These are phyloP conservation scores for Achaetomiella virescens DNA, from an alignment of 495 filamentous ascomycete species.

Conservation along the genomic window DNA sequence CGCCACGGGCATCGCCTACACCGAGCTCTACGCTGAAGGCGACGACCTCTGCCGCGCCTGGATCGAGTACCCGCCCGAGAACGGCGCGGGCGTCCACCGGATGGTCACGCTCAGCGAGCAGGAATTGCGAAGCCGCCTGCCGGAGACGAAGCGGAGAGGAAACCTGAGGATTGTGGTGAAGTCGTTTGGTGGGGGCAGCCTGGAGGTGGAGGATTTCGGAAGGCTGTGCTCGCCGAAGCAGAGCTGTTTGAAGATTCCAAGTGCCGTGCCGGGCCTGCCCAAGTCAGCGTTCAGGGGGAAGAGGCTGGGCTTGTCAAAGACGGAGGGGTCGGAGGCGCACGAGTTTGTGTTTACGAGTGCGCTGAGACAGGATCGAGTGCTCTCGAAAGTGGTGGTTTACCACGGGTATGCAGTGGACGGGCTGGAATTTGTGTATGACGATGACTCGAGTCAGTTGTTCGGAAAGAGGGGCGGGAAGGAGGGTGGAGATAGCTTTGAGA, in stretches of 20 bases:
- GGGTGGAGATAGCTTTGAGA: conserved; percentile 68
- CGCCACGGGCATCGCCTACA: conserved; percentile 68
- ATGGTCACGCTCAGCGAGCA: conserved; percentile 67
- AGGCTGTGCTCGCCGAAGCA: conserved; percentile 63
- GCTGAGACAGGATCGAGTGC: conserved; percentile 61
- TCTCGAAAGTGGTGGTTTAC: conserved; percentile 70
- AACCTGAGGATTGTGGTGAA: conserved; percentile 64
- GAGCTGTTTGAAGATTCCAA: conserved; percentile 60
- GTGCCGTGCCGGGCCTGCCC: conserved; percentile 43
- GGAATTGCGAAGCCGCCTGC: conserved; percentile 64
- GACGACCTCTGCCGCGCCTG: conserved; percentile 68
- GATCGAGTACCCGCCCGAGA: conserved; percentile 68
- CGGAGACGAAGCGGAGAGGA: conserved; percentile 63
- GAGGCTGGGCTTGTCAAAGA: conserved; percentile 65
- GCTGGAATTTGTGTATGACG: conserved; percentile 89
- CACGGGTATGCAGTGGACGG: conserved; percentile 77
- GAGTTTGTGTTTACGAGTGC: conserved; percentile 71
- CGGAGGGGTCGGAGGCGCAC: conserved; percentile 64
- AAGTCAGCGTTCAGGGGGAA: conserved; percentile 70
- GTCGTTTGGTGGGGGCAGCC: conserved; percentile 65
- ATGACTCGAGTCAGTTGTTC: conserved; percentile 80
- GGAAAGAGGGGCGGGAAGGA: conserved; percentile 72
- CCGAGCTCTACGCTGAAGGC: conserved; percentile 72
- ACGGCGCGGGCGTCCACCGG: conserved; percentile 51
- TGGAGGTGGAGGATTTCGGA: conserved; percentile 67